Percentiles rank a stretch among this genome's conserved stretches.
Evolutionary conservation across 2,329 filamentous ascomycete genomes (phyloP).

Genomic region (Pestalotiopsis sp.): DNA sequence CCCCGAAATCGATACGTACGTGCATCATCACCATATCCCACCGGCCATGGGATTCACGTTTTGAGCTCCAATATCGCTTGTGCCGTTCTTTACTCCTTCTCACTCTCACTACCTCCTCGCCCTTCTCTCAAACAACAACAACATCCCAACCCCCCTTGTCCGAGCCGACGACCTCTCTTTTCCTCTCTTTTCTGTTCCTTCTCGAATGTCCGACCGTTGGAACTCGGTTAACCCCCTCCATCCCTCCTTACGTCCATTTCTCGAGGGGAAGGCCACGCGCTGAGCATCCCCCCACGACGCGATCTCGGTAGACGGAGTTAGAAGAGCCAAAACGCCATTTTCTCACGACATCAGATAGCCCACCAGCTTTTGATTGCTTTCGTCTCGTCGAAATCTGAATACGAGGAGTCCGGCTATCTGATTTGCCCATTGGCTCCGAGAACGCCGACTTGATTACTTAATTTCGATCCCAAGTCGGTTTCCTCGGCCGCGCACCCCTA

Average conservation of each 20-base stretch:
- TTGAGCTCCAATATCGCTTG: neutral
- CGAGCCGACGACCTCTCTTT: neutral
- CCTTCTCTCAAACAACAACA: neutral
- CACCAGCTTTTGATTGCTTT: neutral
- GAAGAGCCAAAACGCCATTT: neutral
- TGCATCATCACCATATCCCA: neutral
- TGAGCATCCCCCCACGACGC: neutral
- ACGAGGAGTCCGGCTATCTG: neutral
- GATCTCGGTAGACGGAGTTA: neutral
- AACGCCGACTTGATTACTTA: conserved; percentile 1
- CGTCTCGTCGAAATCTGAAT: neutral
- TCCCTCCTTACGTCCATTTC: neutral
- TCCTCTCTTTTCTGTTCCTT: neutral
- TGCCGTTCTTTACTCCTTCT: neutral
- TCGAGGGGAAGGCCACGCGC: neutral
- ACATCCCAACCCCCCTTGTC: neutral
- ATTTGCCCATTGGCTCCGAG: conserved; percentile 4
- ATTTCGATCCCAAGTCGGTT: neutral
- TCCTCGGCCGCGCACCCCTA: neutral
- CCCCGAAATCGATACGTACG: neutral
- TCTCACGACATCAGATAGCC: neutral
- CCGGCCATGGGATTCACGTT: neutral
- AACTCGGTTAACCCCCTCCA: neutral
- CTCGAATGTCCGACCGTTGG: neutral
- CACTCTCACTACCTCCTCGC: neutral